These are phyloP conservation scores for Eimeria sp. DNA, from an alignment of 169 alveolate genomes.

Conservation along the genomic window DNA sequence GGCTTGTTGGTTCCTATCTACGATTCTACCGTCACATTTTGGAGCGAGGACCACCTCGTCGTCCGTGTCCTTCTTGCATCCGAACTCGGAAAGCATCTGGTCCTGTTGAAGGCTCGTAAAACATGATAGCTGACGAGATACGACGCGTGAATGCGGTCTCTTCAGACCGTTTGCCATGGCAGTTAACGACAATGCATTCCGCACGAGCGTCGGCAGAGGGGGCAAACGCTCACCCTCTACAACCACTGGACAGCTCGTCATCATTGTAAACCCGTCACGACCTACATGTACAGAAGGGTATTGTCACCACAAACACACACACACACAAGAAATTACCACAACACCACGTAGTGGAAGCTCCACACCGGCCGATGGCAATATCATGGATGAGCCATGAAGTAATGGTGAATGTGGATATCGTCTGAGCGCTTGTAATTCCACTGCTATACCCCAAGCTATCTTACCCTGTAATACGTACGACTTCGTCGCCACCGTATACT, in stretches of 20 bases:
- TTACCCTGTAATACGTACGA: conserved; percentile 78
- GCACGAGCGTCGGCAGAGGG: conserved; percentile 88
- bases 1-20: conserved; percentile 53
- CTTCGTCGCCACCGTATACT: conserved; percentile 83
- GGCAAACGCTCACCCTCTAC: conserved; percentile 87
- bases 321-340: not conserved
- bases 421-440: not conserved
- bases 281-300: conserved; percentile 70
- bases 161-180: conserved; percentile 89
- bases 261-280: conserved; percentile 84
- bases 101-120: conserved; percentile 81
- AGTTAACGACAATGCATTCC: conserved; percentile 86
- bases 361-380: not conserved
- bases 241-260: conserved; percentile 84
- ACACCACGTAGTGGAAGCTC: not conserved
- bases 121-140: conserved; percentile 82
- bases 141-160: conserved; percentile 86
- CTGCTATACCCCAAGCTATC: not conserved
- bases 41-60: conserved; percentile 80
- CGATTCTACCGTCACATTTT: conserved; percentile 81
- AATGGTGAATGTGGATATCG: not conserved
- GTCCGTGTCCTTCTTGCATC: conserved; percentile 67
- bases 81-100: conserved; percentile 79
- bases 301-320: not conserved
- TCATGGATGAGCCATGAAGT: not conserved